Conservation (phyloP, 2,329 filamentous ascomycete species). For the Ophiostoma perfectum region DNA sequence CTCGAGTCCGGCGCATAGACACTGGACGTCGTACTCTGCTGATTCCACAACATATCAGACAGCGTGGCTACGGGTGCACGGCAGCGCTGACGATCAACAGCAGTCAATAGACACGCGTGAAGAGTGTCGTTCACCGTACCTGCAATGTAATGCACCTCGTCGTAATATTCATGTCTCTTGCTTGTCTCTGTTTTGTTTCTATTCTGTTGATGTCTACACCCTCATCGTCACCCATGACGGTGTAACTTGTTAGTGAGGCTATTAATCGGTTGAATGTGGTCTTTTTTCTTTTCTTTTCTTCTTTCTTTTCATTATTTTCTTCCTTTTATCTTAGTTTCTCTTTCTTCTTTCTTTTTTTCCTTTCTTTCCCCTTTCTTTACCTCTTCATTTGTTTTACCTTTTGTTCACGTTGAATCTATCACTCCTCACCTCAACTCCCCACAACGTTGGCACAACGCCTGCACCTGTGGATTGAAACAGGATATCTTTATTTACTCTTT, state of each 20-base stretch:
- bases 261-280: not conserved
- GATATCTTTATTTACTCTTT: not conserved
- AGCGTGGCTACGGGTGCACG: conserved; percentile 1
- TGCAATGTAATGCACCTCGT: not conserved
- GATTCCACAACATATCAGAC: not conserved
- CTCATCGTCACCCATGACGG: not conserved
- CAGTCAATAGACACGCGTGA: not conserved
- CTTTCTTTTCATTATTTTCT: not conserved
- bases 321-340: not conserved
- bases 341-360: no score
- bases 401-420: not conserved
- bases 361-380: not conserved
- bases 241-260: conserved; percentile 5
- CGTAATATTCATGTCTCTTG: not conserved
- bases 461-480: not conserved
- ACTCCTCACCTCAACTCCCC: not conserved
- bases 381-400: not conserved
- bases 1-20: not conserved
- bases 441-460: conserved; percentile 12
- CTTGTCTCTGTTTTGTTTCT: not conserved
- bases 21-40: not conserved
- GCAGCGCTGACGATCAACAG: not conserved
- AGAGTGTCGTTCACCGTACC: not conserved
- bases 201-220: conserved; percentile 1
- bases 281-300: not conserved